Evolutionary conservation across 805 yeast species (phyloP).

Genomic region (Candida awuae): DNA sequence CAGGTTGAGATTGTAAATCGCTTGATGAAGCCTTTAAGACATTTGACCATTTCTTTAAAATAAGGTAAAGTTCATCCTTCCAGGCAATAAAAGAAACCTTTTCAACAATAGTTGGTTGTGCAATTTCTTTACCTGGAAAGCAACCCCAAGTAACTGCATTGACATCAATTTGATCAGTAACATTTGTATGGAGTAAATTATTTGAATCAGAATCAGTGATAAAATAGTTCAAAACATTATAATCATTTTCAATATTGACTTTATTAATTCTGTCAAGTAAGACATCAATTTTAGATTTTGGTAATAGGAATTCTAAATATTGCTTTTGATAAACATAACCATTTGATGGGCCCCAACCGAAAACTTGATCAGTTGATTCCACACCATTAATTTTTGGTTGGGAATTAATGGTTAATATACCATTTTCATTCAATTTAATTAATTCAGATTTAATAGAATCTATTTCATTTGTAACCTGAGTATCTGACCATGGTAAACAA

Average conservation of each 20-base stretch:
- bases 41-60: conserved; percentile 66
- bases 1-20: conserved; percentile 26
- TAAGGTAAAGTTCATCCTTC: conserved; percentile 90
- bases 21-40: conserved; percentile 18
- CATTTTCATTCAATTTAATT: conserved; percentile 53
- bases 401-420: conserved; percentile 79
- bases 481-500: conserved; percentile 91
- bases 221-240: conserved; percentile 63
- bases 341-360: conserved; percentile 93
- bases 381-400: conserved; percentile 89
- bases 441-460: conserved; percentile 51
- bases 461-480: conserved; percentile 76
- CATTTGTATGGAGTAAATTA: conserved; percentile 44
- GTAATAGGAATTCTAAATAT: conserved; percentile 78
- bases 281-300: conserved; percentile 35
- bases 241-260: conserved; percentile 35
- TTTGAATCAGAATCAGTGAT: conserved; percentile 41
- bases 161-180: conserved; percentile 50
- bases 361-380: conserved; percentile 56
- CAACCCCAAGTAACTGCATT: conserved; percentile 99
- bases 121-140: conserved; percentile 89
- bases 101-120: conserved; percentile 95
- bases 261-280: conserved; percentile 39
- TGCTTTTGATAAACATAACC: conserved; percentile 95
- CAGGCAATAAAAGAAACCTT: conserved; percentile 87